A percentile compares a stretch with the other conserved stretches of the same genome.
Conservation (phyloP, 1,284 basidiomycete genomes). For the Malassezia vespertilionis region DNA sequence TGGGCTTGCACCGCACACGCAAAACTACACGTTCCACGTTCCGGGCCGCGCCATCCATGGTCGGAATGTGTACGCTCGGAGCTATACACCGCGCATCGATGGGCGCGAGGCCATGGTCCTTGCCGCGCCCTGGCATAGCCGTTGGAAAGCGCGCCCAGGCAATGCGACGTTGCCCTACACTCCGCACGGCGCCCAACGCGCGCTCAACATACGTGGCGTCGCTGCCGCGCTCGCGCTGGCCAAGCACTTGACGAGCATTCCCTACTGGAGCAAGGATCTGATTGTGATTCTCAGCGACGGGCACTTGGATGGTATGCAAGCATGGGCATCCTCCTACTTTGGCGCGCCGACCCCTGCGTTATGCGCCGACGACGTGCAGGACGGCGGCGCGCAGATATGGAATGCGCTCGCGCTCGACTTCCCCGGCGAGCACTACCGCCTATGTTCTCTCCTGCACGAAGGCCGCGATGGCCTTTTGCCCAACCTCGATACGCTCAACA, state of each 20-base stretch:
- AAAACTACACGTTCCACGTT: constrained; percentile 16
- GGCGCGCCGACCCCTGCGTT: constrained; percentile 55
- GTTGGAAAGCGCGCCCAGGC: constrained; percentile 17
- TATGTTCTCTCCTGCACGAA: constrained; percentile 84
- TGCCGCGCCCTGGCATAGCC: constrained; percentile 49
- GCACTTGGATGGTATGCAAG: constrained; percentile 79
- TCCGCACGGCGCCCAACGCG: constrained; percentile 43
- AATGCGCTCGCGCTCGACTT: constrained; percentile 89
- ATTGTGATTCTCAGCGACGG: constrained; percentile 81
- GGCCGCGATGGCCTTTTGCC: constrained; percentile 87
- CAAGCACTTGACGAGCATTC: constrained; percentile 57
- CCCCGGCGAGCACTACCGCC: constrained; percentile 87
- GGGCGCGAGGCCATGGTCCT: constrained; percentile 65
- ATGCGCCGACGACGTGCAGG: constrained; percentile 54
- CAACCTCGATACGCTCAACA: constrained; percentile 88
- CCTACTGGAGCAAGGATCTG: constrained; percentile 55
- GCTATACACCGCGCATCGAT: constrained; percentile 70
- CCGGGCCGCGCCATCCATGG: constrained; percentile 50
- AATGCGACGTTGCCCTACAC: constrained; percentile 8
- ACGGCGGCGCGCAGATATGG: constrained; percentile 54
- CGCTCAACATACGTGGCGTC: constrained; percentile 73
- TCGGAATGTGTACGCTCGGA: constrained; percentile 69
- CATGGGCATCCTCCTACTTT: constrained; percentile 77
- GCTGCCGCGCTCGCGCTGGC: constrained; percentile 72
- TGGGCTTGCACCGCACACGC: constrained; percentile 25